Conservation (phyloP, 2,329 filamentous ascomycete species). For the Fusarium tjaetaba region DNA sequence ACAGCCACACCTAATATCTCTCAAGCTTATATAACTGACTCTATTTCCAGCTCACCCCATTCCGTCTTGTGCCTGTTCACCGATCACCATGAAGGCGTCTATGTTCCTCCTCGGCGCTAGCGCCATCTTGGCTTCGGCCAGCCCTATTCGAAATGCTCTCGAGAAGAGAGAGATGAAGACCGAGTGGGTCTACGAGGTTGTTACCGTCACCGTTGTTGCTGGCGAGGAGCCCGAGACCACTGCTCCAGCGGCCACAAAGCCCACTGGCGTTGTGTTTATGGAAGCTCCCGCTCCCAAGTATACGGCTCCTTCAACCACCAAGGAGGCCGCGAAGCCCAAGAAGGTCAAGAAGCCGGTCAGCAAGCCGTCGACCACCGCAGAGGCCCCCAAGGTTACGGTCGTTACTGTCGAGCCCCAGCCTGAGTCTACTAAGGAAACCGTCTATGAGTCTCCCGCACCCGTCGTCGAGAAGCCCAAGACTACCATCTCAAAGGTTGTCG, state of each 20-base stretch:
- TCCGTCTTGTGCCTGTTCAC: slow-evolving; percentile 20
- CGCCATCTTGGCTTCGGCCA: slow-evolving; percentile 58
- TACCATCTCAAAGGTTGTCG: slow-evolving; percentile 13
- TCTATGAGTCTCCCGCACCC: slow-evolving; percentile 15
- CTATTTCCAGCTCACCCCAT: slow-evolving; percentile 25
- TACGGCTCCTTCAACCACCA: slow-evolving; percentile 5
- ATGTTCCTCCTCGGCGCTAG: slow-evolving; percentile 56
- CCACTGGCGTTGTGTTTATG: slow-evolving; percentile 39
- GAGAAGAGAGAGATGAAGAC: slow-evolving; percentile 54
- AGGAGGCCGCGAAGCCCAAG: slow-evolving; percentile 15
- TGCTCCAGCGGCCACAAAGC: slow-evolving; percentile 22
- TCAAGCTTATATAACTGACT: slow-evolving; percentile 39
- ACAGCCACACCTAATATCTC: slow-evolving; percentile 27
- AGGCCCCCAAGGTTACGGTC: slow-evolving; percentile 23
- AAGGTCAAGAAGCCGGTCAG: slow-evolving; percentile 16
- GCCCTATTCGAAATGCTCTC: slow-evolving; percentile 50
- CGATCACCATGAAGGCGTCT: slow-evolving; percentile 61
- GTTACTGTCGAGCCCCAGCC: slow-evolving; percentile 14
- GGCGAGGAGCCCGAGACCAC: slow-evolving; percentile 33
- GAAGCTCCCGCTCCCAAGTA: slow-evolving; percentile 25
- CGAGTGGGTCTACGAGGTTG: slow-evolving; percentile 53
- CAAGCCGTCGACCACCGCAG: slow-evolving; percentile 22
- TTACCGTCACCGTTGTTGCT: slow-evolving; percentile 58
- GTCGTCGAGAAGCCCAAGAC: slow-evolving; percentile 22
- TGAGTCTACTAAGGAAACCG: slow-evolving; percentile 1